Base-by-base conservation (phyloP, 352 stramenopile genomes). In the Pythium biforme region DNA sequence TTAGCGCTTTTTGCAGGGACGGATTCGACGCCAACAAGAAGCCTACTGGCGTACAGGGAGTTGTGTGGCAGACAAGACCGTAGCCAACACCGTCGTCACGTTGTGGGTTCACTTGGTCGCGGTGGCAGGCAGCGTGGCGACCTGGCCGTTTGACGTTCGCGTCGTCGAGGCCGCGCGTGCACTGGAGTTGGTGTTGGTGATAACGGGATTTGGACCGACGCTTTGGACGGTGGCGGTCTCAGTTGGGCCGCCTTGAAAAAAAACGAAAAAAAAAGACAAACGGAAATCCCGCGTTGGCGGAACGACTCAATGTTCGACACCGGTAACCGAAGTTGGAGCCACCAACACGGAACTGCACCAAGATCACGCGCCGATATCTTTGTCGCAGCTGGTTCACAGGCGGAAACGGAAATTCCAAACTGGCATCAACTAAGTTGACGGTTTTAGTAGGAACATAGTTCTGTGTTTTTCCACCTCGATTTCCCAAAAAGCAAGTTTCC, bases 361-460 rank as follows among this genome's bases (percentile, higher is more conserved):
- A 20, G 33, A 12, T 47, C 45, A 19, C 19, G 14, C 31, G 2
- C 4, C 15, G 9, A 58, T 53, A 66, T 59, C 59, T 54, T 65
- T 45, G n/a, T 48, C 33, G 34, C 45, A 56, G 29, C 39, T 43
- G 53, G 17, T n/a, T 40, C 26, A 23, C 51, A n/a, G 20, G n/a
- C 11, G 29, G 45, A 7, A 29, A 6, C 43, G 11, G n/a, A 50
- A 12, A 31, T 50, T 50, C 34, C 34, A 43, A n/a, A 17, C 9
- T n/a, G 37, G 22, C 26, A 37, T 59, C 49, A 43, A n/a, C 17
- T 62, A 69, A 59, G 63, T 70, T 47, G 41, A 62, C 63, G 63
- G 63, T 66, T 70, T 62, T 66, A 66, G 43, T 10, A 59, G 63
- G n/a, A 33, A 61, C 7, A 4, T 20, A 7, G 20, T 33, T 52